A percentile compares a stretch with the other conserved stretches of the same genome.
These are phyloP conservation scores for Cornus kousa DNA, from an alignment of 148 eudicot genomes.

Conservation along the genomic window DNA sequence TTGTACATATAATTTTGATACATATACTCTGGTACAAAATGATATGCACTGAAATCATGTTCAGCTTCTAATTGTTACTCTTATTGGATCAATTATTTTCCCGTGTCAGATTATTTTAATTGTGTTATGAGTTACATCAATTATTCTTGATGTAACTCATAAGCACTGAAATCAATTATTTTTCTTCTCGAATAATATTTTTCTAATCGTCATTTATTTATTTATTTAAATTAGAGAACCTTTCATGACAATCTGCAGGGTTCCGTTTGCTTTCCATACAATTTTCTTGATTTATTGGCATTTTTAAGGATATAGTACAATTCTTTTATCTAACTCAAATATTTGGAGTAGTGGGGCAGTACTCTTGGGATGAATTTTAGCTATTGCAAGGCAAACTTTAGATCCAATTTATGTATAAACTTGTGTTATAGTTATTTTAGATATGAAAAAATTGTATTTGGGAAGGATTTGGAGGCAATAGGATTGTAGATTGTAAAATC, in stretches of 20 bases:
- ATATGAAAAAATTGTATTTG: constrained; percentile 41
- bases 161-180: background rate
- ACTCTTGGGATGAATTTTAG: background rate
- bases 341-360: constrained; percentile 17
- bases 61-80: background rate
- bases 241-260: constrained; percentile 62
- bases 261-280: constrained; percentile 21
- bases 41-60: background rate
- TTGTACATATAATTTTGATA: background rate
- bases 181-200: background rate
- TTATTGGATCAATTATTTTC: background rate
- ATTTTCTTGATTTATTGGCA: background rate
- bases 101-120: background rate
- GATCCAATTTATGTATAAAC: background rate
- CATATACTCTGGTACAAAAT: background rate
- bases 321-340: background rate
- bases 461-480: constrained; percentile 47
- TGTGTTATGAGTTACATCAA: background rate
- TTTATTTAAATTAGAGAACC: constrained; percentile 23
- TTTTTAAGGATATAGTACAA: background rate
- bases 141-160: no score
- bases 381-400: background rate
- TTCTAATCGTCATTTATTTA: background rate
- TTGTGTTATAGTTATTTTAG: no score
- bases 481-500: constrained; percentile 51